Evolutionary conservation across 2,329 filamentous ascomycete species (phyloP), one percentile per base, ranked within the genome.

Genomic region (Magnaporthiopsis incrustans): DNA sequence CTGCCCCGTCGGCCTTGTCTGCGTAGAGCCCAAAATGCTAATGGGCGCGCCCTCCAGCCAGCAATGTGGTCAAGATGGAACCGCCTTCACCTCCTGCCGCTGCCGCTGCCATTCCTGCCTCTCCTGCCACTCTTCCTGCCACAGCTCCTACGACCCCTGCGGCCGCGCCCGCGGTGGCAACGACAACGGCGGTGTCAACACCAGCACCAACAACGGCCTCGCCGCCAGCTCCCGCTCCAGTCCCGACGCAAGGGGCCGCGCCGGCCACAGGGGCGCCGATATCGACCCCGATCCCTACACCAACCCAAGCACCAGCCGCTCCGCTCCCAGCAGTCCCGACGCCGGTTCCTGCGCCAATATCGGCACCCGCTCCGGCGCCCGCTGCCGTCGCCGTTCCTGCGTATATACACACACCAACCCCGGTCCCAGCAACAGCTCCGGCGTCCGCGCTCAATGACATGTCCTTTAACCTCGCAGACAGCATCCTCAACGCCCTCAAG

Each of bases 401-500:
- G 3, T 25, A 53, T 10, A 25, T 25, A 10, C 44, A 22, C 44
- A 11, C n/a, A 10, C 44, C 44, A 10, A 4, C 22, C 44, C 14
- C 6, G 18, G n/a, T 22, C 22, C 44, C 18, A 7, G 61, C 32
- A 64, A 25, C 4, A 66, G 57, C 44, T 61, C 64, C 58, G n/a
- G 60, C 56, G 15, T 27, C 27, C 8, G 38, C 44, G n/a, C 44
- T 53, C 7, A 22, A 53, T 25, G 57, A 58, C 10, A 18, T 58
- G 26, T 32, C 57, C 4, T 32, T 60, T 3, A 57, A 59, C 50
- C 57, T 68, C 18, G 62, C 63, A 35, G 65, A 63, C 8, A 65
- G 63, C 5, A 63, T 68, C 7, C 65, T 67, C 59, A 64, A 61
- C 62, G 65, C 64, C 50, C 66, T 65, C 18, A 74, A 74, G 64